A percentile compares a stretch with the other conserved stretches of the same genome.
These are phyloP conservation scores for Microdochium paspali DNA, from an alignment of 2,329 filamentous ascomycete species.

Conservation along the genomic window DNA sequence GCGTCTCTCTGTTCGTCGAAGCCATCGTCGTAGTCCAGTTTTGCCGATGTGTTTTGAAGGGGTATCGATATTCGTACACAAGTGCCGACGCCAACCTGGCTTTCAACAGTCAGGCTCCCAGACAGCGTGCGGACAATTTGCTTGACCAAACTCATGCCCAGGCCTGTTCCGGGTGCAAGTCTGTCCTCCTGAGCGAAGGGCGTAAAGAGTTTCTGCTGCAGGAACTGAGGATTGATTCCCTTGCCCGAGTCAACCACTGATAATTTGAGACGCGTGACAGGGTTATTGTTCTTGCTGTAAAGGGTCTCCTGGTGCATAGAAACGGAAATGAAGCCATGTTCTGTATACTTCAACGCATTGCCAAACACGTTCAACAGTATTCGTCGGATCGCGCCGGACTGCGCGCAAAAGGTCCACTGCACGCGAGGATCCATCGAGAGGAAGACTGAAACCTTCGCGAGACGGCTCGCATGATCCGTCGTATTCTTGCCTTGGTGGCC, in stretches of 20 bases:
- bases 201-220: slow-evolving; percentile 49
- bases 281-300: background rate
- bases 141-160: slow-evolving; percentile 57
- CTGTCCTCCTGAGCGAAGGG: slow-evolving; percentile 57
- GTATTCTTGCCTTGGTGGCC: background rate
- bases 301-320: slow-evolving; percentile 14
- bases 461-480: background rate
- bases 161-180: slow-evolving; percentile 49
- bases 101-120: slow-evolving; percentile 50
- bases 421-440: background rate
- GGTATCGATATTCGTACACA: background rate
- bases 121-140: slow-evolving; percentile 47
- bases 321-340: slow-evolving; percentile 31
- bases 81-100: slow-evolving; percentile 8
- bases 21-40: background rate
- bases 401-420: background rate
- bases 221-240: slow-evolving; percentile 55
- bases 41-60: background rate
- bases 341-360: slow-evolving; percentile 43
- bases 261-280: slow-evolving; percentile 15
- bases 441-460: background rate
- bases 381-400: slow-evolving; percentile 10
- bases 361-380: slow-evolving; percentile 43
- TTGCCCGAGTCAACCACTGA: slow-evolving; percentile 54
- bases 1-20: slow-evolving; percentile 9